A percentile compares a stretch with the other conserved stretches of the same genome.
Evolutionary conservation across 2,329 filamentous ascomycete genomes (phyloP).

Genomic region (Nigrospora osmanthi): DNA sequence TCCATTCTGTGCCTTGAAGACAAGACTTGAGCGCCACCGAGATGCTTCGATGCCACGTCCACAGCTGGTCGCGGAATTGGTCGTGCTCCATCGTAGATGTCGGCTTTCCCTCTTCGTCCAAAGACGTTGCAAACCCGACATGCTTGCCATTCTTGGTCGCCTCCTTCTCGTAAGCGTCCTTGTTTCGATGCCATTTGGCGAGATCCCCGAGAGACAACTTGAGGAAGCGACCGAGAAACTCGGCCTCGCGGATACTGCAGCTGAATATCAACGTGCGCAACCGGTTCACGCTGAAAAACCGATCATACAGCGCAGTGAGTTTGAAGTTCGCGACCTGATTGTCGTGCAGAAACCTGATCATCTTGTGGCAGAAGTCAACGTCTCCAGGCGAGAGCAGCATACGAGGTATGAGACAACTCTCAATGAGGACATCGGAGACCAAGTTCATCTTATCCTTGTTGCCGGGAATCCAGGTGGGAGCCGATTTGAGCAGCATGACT

Average conservation of each 20-base stretch:
- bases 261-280: slow-evolving; percentile 79
- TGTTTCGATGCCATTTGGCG: slow-evolving; percentile 74
- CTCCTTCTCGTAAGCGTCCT: slow-evolving; percentile 71
- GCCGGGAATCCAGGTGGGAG: slow-evolving; percentile 61
- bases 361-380: slow-evolving; percentile 79
- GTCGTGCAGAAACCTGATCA: slow-evolving; percentile 82
- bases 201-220: slow-evolving; percentile 76
- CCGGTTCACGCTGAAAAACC: slow-evolving; percentile 76
- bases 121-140: slow-evolving; percentile 69
- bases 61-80: slow-evolving; percentile 76
- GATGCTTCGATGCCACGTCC: slow-evolving; percentile 83
- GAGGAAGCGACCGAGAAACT: slow-evolving; percentile 88
- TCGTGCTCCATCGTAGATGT: slow-evolving; percentile 72
- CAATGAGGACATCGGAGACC: slow-evolving; percentile 70
- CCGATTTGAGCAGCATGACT: slow-evolving; percentile 64
- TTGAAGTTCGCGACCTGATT: slow-evolving; percentile 80
- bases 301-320: slow-evolving; percentile 74
- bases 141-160: slow-evolving; percentile 57
- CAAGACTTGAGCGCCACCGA: slow-evolving; percentile 75
- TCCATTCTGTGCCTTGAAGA: slow-evolving; percentile 79
- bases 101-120: slow-evolving; percentile 64
- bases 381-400: slow-evolving; percentile 78
- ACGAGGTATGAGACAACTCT: slow-evolving; percentile 88
- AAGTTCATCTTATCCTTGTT: slow-evolving; percentile 55
- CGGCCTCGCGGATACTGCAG: slow-evolving; percentile 83